Conservation (phyloP, 2,329 filamentous ascomycete genomes). For the Cercospora sp. region DNA sequence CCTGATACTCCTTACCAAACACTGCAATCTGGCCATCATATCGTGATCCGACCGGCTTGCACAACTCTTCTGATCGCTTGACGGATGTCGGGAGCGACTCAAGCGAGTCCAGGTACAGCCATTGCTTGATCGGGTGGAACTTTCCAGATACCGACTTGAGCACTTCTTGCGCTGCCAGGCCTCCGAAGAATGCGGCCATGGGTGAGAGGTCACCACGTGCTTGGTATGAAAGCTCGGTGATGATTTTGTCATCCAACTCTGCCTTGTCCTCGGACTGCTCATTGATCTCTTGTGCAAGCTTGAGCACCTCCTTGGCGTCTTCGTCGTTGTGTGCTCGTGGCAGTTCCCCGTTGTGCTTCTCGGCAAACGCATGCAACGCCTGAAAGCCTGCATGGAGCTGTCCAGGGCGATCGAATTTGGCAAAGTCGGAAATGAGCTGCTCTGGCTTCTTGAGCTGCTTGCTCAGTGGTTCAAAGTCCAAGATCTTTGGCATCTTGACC, state of each 20-base stretch:
- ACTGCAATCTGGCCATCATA: slow-evolving; percentile 98
- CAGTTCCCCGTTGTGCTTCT: slow-evolving; percentile 67
- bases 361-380: slow-evolving; percentile 82
- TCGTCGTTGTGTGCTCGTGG: slow-evolving; percentile 81
- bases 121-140: slow-evolving; percentile 93
- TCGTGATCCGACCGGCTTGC: slow-evolving; percentile 78
- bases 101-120: slow-evolving; percentile 97
- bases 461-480: slow-evolving; percentile 83
- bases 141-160: slow-evolving; percentile 97
- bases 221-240: slow-evolving; percentile 92
- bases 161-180: slow-evolving; percentile 88
- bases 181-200: slow-evolving; percentile 93
- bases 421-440: slow-evolving; percentile 88
- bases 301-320: slow-evolving; percentile 77
- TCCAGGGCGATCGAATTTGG: slow-evolving; percentile 92
- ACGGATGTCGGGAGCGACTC: slow-evolving; percentile 81
- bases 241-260: slow-evolving; percentile 87
- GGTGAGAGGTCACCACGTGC: slow-evolving; percentile 86
- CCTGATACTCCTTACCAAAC: slow-evolving; percentile 89
- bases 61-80: slow-evolving; percentile 78
- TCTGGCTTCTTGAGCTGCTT: slow-evolving; percentile 82
- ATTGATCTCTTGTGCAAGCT: slow-evolving; percentile 72
- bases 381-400: slow-evolving; percentile 92
- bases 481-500: slow-evolving; percentile 95
- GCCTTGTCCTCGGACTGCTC: slow-evolving; percentile 66